phyloP scores from a whole-genome alignment of 208 protist genomes.

The Perkinsela sp. region DNA sequence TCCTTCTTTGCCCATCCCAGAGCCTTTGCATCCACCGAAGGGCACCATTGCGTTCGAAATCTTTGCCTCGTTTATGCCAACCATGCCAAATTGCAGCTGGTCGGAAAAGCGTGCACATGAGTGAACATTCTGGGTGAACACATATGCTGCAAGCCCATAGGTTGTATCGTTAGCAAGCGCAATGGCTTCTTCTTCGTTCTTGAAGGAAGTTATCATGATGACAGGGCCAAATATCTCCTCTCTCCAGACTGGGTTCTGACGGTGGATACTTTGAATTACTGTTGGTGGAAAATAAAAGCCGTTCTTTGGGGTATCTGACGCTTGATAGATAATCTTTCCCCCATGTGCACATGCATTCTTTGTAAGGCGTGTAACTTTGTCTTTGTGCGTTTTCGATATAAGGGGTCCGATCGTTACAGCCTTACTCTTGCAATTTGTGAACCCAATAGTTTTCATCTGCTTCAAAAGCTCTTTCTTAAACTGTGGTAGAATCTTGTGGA shows the following conservation, averaged over 20 bases:
- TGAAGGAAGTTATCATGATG: conserved; percentile 28
- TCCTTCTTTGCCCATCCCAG: conserved; percentile 51
- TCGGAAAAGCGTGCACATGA: conserved; percentile 19
- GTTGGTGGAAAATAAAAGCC: conserved; percentile 46
- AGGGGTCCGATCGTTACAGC: conserved; percentile 23
- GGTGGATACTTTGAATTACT: conserved; percentile 24
- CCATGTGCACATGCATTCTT: conserved; percentile 25
- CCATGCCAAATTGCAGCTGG: conserved; percentile 40
- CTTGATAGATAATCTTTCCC: conserved; percentile 25
- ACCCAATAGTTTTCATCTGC: conserved; percentile 12
- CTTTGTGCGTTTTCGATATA: conserved; percentile 13
- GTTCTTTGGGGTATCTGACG: conserved; percentile 11
- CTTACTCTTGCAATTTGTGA: conserved; percentile 24
- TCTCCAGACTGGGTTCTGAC: conserved; percentile 20
- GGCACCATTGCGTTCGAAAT: conserved; percentile 23
- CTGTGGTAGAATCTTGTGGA: conserved; percentile 19
- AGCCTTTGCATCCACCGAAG: conserved; percentile 65
- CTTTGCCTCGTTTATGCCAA: conserved; percentile 36
- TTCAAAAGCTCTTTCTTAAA: conserved; percentile 18
- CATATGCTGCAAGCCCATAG: conserved; percentile 36
- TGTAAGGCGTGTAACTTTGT: conserved; percentile 16
- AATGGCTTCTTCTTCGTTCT: conserved; percentile 26
- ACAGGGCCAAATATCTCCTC: conserved; percentile 70
- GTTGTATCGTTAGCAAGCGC: conserved; percentile 30
- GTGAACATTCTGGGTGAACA: conserved; percentile 37